Evolutionary conservation across 345 rosid genomes (phyloP).

Genomic region (Punica granatum): DNA sequence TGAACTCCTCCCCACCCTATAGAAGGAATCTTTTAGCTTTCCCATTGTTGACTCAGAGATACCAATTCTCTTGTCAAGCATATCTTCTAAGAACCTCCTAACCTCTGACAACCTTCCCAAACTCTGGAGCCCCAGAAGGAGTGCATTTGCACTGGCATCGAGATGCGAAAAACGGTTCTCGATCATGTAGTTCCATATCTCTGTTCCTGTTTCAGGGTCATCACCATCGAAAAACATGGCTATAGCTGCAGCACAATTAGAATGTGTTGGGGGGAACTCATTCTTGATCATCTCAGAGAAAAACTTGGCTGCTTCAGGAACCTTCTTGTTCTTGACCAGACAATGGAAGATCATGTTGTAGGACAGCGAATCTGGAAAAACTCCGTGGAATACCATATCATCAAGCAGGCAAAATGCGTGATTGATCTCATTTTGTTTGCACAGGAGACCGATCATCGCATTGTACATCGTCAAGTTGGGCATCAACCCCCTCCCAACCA

Average conservation of each 20-base stretch:
- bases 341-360: constrained; percentile 44
- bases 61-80: constrained; percentile 37
- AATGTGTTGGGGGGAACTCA: constrained; percentile 34
- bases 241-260: constrained; percentile 37
- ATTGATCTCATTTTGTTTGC: constrained; percentile 29
- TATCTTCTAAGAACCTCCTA: constrained; percentile 32
- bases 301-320: constrained; percentile 27
- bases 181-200: constrained; percentile 50
- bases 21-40: constrained; percentile 34
- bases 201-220: constrained; percentile 51
- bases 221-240: constrained; percentile 31
- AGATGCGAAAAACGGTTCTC: constrained; percentile 31
- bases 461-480: constrained; percentile 46
- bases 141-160: constrained; percentile 34
- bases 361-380: constrained; percentile 42
- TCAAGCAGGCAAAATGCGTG: constrained; percentile 43
- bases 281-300: constrained; percentile 54
- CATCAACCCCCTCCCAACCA: constrained; percentile 30
- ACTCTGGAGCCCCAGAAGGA: constrained; percentile 41
- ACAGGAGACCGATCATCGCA: constrained; percentile 34
- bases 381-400: constrained; percentile 42
- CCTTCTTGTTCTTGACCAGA: constrained; percentile 38
- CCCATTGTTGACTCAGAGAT: constrained; percentile 38
- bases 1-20: constrained; percentile 24
- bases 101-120: constrained; percentile 40